Evolutionary conservation across 2,329 filamentous ascomycete species (phyloP).

Genomic region (Ceratocystis eucalypticola): DNA sequence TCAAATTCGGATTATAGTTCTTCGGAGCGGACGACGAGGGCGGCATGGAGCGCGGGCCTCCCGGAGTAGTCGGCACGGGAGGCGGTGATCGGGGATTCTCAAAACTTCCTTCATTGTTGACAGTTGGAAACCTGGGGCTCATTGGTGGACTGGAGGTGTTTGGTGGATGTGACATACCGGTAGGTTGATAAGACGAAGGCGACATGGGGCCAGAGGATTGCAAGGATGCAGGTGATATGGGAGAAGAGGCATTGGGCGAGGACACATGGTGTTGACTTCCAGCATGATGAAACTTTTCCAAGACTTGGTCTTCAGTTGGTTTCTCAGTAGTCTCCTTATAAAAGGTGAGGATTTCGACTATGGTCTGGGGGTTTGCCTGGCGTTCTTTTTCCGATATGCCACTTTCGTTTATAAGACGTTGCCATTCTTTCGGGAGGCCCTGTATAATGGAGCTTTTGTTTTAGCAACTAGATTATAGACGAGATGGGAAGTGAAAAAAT

Average conservation of each 20-base stretch:
- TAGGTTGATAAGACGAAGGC: slow-evolving; percentile 41
- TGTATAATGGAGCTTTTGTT: slow-evolving; percentile 27
- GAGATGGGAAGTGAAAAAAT: neutral
- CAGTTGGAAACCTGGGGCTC: slow-evolving; percentile 71
- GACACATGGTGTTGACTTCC: slow-evolving; percentile 31
- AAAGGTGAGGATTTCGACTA: slow-evolving; percentile 90
- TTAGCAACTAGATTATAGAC: neutral
- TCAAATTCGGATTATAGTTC: slow-evolving; percentile 40
- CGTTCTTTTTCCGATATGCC: slow-evolving; percentile 94
- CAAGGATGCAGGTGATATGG: slow-evolving; percentile 33
- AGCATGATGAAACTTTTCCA: slow-evolving; percentile 92
- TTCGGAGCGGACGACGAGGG: slow-evolving; percentile 28
- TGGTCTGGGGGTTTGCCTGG: slow-evolving; percentile 87
- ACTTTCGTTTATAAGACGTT: slow-evolving; percentile 84
- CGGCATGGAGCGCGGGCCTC: slow-evolving; percentile 28
- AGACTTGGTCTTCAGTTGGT: slow-evolving; percentile 70
- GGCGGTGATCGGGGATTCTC: slow-evolving; percentile 91
- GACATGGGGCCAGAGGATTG: slow-evolving; percentile 32
- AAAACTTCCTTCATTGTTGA: slow-evolving; percentile 85
- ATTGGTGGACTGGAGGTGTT: slow-evolving; percentile 62
- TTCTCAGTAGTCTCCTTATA: slow-evolving; percentile 87
- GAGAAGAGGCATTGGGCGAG: slow-evolving; percentile 29
- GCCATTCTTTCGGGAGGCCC: slow-evolving; percentile 97
- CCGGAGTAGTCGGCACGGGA: slow-evolving; percentile 50
- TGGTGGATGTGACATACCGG: slow-evolving; percentile 36